Conservation (phyloP, 1,284 basidiomycete genomes). For the Ustilago esculenta region DNA sequence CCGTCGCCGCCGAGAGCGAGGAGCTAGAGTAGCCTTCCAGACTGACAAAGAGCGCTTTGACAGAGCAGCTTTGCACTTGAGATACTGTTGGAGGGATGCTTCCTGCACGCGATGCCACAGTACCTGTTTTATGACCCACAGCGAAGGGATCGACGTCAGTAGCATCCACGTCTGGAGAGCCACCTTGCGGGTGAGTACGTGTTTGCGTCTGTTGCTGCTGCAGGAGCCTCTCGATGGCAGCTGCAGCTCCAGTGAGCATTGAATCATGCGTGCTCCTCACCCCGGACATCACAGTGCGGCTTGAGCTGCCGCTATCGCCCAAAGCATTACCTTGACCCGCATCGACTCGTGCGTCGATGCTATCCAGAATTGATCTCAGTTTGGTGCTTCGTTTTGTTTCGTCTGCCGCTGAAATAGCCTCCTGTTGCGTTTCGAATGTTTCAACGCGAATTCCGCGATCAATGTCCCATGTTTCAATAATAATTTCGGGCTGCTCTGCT, state of each 20-base stretch:
- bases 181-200: background rate
- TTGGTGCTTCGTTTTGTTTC: conserved; percentile 9
- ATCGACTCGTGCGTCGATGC: conserved; percentile 3
- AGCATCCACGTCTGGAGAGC: background rate
- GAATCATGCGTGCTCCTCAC: conserved; percentile 10
- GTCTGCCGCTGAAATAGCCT: background rate
- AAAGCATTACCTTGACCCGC: background rate
- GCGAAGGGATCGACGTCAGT: conserved; percentile 15
- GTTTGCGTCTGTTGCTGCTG: conserved; percentile 22
- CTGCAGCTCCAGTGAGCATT: conserved; percentile 40
- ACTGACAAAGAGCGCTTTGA: conserved; percentile 52
- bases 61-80: conserved; percentile 9
- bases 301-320: conserved; percentile 9
- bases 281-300: background rate
- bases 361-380: conserved; percentile 9
- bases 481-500: conserved; percentile 18
- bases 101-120: no score
- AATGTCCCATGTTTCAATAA: conserved; percentile 64
- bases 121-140: background rate
- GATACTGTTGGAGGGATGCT: no score
- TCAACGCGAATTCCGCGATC: conserved; percentile 67
- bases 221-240: conserved; percentile 54
- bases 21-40: conserved; percentile 55
- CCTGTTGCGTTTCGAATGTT: conserved; percentile 44
- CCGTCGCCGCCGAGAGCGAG: conserved; percentile 8